Evolutionary conservation across 1,284 basidiomycete genomes (phyloP).

Genomic region (Cutaneotrichosporon sp.): DNA sequence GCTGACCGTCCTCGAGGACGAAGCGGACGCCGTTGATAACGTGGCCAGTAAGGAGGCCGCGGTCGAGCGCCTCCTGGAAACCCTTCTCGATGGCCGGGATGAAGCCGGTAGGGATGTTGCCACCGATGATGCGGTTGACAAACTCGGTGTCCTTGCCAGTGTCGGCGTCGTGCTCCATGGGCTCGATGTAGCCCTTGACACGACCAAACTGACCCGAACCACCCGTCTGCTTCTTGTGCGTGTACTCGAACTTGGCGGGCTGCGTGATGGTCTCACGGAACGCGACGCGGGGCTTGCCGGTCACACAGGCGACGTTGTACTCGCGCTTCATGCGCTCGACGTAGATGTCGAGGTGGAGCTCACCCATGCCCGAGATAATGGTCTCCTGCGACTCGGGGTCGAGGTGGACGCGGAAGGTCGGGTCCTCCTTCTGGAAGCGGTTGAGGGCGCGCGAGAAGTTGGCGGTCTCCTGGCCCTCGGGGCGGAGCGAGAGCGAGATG

Average conservation of each 20-base stretch:
- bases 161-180: constrained; percentile 77
- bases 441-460: constrained; percentile 97
- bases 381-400: constrained; percentile 97
- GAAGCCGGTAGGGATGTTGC: constrained; percentile 86
- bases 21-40: constrained; percentile 83
- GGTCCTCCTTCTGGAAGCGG: constrained; percentile 98
- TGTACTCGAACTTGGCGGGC: constrained; percentile 81
- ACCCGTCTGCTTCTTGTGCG: constrained; percentile 98
- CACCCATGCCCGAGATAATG: constrained; percentile 99
- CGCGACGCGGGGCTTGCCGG: constrained; percentile 94
- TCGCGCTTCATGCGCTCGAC: constrained; percentile 98
- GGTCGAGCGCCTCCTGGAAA: constrained; percentile 91
- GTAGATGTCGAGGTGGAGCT: constrained; percentile 98
- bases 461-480: constrained; percentile 87
- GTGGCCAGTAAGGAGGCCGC: constrained; percentile 88
- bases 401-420: constrained; percentile 96
- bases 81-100: constrained; percentile 98
- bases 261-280: constrained; percentile 94
- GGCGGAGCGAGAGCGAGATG: constrained; percentile 91
- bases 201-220: constrained; percentile 97
- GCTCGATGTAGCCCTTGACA: constrained; percentile 89
- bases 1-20: constrained; percentile 87
- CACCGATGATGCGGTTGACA: constrained; percentile 87
- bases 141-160: constrained; percentile 86
- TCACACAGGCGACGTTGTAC: constrained; percentile 91